A percentile compares a stretch with the other conserved stretches of the same genome.
Evolutionary conservation across 1,284 basidiomycete species (phyloP).

Genomic region (Ustilago curta): DNA sequence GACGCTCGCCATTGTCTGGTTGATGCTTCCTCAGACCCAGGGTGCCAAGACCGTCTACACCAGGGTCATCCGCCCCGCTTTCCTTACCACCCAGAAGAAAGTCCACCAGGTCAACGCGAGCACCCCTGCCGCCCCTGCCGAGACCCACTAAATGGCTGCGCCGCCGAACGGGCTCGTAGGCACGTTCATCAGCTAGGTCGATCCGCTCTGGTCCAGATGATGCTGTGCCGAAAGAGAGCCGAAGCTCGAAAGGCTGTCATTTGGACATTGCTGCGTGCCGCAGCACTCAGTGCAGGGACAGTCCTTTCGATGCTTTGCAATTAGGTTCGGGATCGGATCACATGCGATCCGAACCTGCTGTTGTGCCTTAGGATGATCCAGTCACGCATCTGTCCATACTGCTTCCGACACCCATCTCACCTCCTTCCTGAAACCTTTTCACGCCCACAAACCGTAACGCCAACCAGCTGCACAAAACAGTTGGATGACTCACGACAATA

Average conservation of each 20-base stretch:
- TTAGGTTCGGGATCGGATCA: constrained; percentile 1
- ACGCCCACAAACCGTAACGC: constrained; percentile 10
- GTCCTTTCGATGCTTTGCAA: not conserved
- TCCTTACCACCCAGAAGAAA: constrained; percentile 53
- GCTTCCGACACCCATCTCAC: constrained; percentile 12
- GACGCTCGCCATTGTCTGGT: constrained; percentile 85
- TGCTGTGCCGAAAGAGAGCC: not conserved
- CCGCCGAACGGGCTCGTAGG: not conserved
- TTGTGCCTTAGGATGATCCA: constrained; percentile 11
- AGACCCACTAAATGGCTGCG: constrained; percentile 43
- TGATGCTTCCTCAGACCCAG: constrained; percentile 86
- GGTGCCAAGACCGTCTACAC: constrained; percentile 69
- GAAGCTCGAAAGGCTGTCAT: not conserved
- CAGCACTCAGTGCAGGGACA: not conserved
- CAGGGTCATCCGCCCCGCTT: constrained; percentile 65
- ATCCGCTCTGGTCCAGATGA: too few relatives aligned
- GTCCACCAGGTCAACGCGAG: constrained; percentile 53
- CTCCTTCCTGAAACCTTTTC: not conserved
- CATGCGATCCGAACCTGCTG: constrained; percentile 4
- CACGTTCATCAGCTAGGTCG: not conserved
- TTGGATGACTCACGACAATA: constrained; percentile 25
- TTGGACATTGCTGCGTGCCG: not conserved
- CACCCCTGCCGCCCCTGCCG: constrained; percentile 48
- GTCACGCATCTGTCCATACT: constrained; percentile 24
- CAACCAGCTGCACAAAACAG: constrained; percentile 14